These are phyloP conservation scores for Betula pendula DNA, from an alignment of 306 rosid genomes.

Conservation along the genomic window DNA sequence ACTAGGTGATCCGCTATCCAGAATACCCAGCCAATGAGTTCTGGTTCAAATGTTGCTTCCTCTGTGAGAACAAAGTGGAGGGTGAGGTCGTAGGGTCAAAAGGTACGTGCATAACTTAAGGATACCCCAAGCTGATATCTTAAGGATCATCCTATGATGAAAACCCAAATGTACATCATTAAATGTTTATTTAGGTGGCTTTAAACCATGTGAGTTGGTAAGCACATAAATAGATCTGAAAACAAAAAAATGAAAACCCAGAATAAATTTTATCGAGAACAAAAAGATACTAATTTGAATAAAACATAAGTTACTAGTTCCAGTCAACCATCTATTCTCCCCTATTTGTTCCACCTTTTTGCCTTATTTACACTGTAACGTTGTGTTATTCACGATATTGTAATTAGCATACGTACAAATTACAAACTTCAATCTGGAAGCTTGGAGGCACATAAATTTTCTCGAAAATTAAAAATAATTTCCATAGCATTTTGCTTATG, in stretches of 20 bases:
- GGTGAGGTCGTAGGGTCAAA: no score
- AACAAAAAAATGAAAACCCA: background rate
- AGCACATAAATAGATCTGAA: background rate
- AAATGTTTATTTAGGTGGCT: background rate
- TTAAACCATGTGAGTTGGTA: background rate
- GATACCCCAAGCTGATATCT: slow-evolving; percentile 8
- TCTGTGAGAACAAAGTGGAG: no score
- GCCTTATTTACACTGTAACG: background rate
- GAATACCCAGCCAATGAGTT: background rate
- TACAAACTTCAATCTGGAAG: background rate
- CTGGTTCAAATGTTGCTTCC: background rate
- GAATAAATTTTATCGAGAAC: background rate
- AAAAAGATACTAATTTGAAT: background rate
- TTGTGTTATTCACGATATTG: background rate
- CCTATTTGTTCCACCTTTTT: background rate
- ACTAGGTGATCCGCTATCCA: background rate
- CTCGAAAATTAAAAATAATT: background rate
- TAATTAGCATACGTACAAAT: background rate
- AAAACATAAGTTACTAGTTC: background rate
- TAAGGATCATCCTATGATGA: background rate
- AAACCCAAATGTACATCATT: slow-evolving; percentile 1
- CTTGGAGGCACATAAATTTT: background rate
- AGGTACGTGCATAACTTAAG: no score
- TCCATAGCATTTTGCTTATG: background rate
- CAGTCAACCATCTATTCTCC: background rate